Evolutionary conservation across 1,284 basidiomycete species (phyloP).

Genomic region (Sporisorium iseilematis-ciliati): DNA sequence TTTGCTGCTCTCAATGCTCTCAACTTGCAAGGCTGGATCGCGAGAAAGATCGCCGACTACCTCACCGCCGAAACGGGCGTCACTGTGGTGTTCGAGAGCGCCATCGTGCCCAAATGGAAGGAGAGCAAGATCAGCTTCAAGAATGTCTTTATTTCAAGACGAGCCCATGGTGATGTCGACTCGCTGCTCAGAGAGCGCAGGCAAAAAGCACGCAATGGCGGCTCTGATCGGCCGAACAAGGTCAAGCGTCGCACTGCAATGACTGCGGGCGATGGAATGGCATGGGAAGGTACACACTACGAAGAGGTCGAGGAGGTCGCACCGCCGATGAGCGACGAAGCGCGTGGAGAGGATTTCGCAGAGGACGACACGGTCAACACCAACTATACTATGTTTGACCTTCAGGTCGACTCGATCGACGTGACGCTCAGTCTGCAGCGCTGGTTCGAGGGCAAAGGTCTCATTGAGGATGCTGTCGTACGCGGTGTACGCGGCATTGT

Average conservation of each 20-base stretch:
- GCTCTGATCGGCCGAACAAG: slow-evolving; percentile 25
- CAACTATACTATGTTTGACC: slow-evolving; percentile 69
- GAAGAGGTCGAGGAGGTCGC: slow-evolving; percentile 65
- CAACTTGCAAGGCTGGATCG: slow-evolving; percentile 92
- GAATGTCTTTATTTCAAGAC: slow-evolving; percentile 92
- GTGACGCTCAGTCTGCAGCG: slow-evolving; percentile 91
- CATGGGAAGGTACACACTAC: slow-evolving; percentile 64
- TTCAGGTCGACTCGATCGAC: slow-evolving; percentile 83
- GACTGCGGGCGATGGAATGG: slow-evolving; percentile 63
- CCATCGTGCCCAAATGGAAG: slow-evolving; percentile 97
- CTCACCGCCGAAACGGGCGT: slow-evolving; percentile 92
- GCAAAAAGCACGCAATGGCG: slow-evolving; percentile 22
- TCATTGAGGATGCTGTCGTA: slow-evolving; percentile 89
- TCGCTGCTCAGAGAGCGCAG: slow-evolving; percentile 44
- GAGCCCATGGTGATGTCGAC: slow-evolving; percentile 73
- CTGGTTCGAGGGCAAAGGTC: slow-evolving; percentile 96
- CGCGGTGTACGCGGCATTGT: slow-evolving; percentile 94
- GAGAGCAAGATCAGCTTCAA: slow-evolving; percentile 95
- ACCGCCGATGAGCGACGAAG: slow-evolving; percentile 58
- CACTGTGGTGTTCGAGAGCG: slow-evolving; percentile 94
- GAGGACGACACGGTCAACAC: slow-evolving; percentile 58
- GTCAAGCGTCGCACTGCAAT: slow-evolving; percentile 49
- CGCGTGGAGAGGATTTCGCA: slow-evolving; percentile 52
- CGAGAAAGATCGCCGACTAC: slow-evolving; percentile 89
- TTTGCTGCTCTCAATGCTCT: slow-evolving; percentile 91